phyloP scores from a whole-genome alignment of 2,329 filamentous ascomycete genomes.

The Pezicula radicicola region DNA sequence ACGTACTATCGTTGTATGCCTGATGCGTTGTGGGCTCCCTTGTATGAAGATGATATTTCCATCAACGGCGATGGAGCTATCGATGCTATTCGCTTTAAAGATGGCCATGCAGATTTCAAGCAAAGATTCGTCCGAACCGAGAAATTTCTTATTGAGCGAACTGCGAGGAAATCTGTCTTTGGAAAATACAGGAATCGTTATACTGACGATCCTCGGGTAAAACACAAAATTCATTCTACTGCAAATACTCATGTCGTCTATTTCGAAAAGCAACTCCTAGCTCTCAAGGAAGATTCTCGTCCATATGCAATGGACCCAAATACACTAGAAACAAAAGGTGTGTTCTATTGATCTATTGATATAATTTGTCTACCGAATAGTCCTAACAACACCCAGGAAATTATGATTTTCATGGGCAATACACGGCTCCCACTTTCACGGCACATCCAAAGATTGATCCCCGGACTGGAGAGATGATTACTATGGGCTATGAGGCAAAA shows the following conservation, averaged over 20 bases:
- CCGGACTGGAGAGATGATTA: conserved; percentile 45
- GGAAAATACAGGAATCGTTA: conserved; percentile 26
- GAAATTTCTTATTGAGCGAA: conserved; percentile 28
- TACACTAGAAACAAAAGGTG: conserved; percentile 41
- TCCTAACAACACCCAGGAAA: conserved; percentile 7
- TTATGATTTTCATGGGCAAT: conserved; percentile 47
- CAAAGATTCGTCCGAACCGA: conserved; percentile 41
- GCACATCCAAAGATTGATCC: conserved; percentile 50
- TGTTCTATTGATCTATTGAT: not conserved
- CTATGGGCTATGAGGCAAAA: conserved; percentile 45
- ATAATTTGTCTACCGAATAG: not conserved
- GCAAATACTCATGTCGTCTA: conserved; percentile 58
- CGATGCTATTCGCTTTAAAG: conserved; percentile 36
- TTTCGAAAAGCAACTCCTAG: conserved; percentile 50
- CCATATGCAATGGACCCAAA: conserved; percentile 43
- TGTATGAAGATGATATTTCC: conserved; percentile 46
- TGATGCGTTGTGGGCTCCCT: conserved; percentile 45
- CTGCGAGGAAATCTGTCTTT: conserved; percentile 23
- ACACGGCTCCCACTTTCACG: conserved; percentile 41
- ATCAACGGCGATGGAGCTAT: conserved; percentile 34
- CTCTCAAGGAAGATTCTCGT: conserved; percentile 48
- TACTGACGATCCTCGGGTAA: conserved; percentile 51
- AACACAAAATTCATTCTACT: conserved; percentile 50
- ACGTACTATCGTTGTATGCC: conserved; percentile 39
- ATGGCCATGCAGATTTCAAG: conserved; percentile 39